Evolutionary conservation across 2,329 filamentous ascomycete species (phyloP).

Genomic region (Corynespora cassiicola): DNA sequence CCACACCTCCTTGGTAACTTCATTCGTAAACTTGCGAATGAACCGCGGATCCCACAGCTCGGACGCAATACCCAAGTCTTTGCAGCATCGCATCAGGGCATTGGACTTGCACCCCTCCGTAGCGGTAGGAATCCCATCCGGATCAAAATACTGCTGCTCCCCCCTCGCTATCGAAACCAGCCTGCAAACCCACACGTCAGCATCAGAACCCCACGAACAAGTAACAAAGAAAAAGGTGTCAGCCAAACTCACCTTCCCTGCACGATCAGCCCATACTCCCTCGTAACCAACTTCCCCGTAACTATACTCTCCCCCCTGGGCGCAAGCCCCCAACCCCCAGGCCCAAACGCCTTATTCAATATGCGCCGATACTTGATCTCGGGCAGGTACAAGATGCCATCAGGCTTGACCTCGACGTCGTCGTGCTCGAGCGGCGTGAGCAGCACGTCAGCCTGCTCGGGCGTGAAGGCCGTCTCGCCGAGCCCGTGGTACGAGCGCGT

Average conservation of each 20-base stretch:
- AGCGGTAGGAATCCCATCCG: slow-evolving; percentile 89
- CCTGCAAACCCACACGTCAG: slow-evolving; percentile 54
- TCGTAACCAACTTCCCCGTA: slow-evolving; percentile 79
- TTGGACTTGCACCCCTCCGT: slow-evolving; percentile 98
- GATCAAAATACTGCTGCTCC: slow-evolving; percentile 91
- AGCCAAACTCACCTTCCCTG: slow-evolving; percentile 74
- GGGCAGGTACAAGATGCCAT: slow-evolving; percentile 93
- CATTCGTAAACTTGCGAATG: slow-evolving; percentile 80
- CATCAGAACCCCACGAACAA: background rate
- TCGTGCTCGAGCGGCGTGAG: slow-evolving; percentile 69
- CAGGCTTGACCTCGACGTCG: slow-evolving; percentile 96
- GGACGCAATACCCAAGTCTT: slow-evolving; percentile 91
- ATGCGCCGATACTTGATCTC: slow-evolving; percentile 98
- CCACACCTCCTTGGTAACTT: slow-evolving; percentile 79
- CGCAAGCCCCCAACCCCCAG: slow-evolving; percentile 93
- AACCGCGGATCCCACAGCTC: slow-evolving; percentile 97
- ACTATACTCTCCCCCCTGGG: slow-evolving; percentile 86
- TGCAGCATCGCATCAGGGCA: slow-evolving; percentile 96
- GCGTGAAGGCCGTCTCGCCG: slow-evolving; percentile 71
- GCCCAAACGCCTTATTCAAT: slow-evolving; percentile 88
- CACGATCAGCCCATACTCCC: slow-evolving; percentile 91
- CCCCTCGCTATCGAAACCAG: slow-evolving; percentile 91
- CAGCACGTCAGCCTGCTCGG: slow-evolving; percentile 72
- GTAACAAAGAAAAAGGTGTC: slow-evolving; percentile 3
- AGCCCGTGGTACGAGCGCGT: slow-evolving; percentile 83